Evolutionary conservation across 176 grass and related monocot species (phyloP).

Genomic region (Chloris gayana): DNA sequence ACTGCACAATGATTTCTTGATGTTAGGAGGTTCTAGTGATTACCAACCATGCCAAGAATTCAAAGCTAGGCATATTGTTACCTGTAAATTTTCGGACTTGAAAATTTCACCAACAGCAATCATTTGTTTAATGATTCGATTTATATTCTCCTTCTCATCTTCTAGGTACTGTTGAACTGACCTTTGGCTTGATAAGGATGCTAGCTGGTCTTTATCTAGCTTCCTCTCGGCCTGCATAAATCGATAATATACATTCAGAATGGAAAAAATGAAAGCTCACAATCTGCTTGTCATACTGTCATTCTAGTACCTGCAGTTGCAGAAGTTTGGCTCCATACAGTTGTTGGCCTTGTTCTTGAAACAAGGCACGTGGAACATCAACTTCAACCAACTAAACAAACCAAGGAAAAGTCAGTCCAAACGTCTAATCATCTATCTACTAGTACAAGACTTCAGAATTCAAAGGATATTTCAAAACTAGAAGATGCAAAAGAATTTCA

Average conservation of each 20-base stretch:
- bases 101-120: constrained; percentile 88
- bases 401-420: constrained; percentile 27
- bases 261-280: constrained; percentile 23
- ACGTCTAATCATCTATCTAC: not conserved
- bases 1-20: constrained; percentile 58
- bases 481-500: constrained; percentile 10
- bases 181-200: constrained; percentile 70
- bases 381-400: constrained; percentile 87
- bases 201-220: constrained; percentile 84
- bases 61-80: constrained; percentile 24
- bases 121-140: constrained; percentile 92
- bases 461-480: constrained; percentile 40
- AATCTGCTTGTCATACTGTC: constrained; percentile 17
- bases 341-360: constrained; percentile 96
- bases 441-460: constrained; percentile 8
- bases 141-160: constrained; percentile 80
- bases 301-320: constrained; percentile 71
- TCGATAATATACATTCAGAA: constrained; percentile 39
- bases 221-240: constrained; percentile 72
- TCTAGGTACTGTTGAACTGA: constrained; percentile 76
- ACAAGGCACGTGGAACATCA: constrained; percentile 86
- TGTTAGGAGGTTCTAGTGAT: constrained; percentile 36
- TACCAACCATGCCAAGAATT: not conserved
- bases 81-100: constrained; percentile 95
- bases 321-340: constrained; percentile 93